Conservation (phyloP, 371 early-diverging fungal genomes). For the Haplosporangium sp. region DNA sequence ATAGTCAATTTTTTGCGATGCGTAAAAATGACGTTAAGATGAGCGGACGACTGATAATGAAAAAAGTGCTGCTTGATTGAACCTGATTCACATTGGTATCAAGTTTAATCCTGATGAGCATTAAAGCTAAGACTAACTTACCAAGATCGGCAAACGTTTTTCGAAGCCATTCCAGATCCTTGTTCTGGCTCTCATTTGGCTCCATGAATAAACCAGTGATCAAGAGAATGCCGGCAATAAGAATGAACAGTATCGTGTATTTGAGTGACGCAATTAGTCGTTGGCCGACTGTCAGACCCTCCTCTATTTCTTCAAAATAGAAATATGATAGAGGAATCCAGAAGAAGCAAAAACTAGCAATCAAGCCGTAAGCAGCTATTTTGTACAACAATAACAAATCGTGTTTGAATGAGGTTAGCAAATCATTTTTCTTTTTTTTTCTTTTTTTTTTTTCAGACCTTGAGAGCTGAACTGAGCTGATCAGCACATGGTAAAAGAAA, state of each 20-base stretch:
- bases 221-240: conserved; percentile 36
- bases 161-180: conserved; percentile 49
- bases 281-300: not conserved
- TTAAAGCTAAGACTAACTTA: conserved; percentile 12
- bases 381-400: no score
- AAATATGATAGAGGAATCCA: conserved; percentile 1
- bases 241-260: conserved; percentile 49
- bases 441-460: not conserved
- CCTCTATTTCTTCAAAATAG: not conserved
- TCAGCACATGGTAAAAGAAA: not conserved
- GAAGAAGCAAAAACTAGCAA: not conserved
- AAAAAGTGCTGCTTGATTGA: not conserved
- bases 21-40: conserved; percentile 31
- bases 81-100: no score
- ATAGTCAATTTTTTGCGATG: not conserved
- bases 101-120: not conserved
- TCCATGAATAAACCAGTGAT: conserved; percentile 47
- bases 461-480: conserved; percentile 12
- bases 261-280: conserved; percentile 33
- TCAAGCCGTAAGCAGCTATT: not conserved
- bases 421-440: not conserved
- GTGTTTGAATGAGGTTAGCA: conserved; percentile 42
- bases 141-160: conserved; percentile 43
- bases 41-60: not conserved
- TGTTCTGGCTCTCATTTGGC: conserved; percentile 33